Conservation (phyloP, 768 basidiomycete species). For the Piloderma croceum region DNA sequence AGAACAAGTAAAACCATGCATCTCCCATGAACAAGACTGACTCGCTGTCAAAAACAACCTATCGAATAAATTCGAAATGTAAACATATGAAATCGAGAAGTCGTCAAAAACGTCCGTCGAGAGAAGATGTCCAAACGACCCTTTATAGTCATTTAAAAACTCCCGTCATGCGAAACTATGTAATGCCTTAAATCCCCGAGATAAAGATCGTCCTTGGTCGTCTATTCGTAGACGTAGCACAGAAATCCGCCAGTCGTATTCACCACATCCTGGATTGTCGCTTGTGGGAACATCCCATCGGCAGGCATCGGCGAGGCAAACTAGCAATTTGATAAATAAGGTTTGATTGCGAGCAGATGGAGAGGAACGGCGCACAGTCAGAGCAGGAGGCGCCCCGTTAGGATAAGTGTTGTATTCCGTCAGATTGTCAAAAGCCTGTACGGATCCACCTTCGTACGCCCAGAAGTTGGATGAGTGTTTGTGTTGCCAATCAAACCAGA, state of each 20-base stretch:
- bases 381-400: constrained; percentile 5
- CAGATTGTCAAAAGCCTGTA: constrained; percentile 4
- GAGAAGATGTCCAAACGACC: too few relatives aligned
- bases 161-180: too few relatives aligned
- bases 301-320: constrained; percentile 22
- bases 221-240: constrained; percentile 33
- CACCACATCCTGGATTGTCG: constrained; percentile 23
- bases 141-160: too few relatives aligned
- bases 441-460: constrained; percentile 4
- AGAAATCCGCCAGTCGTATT: constrained; percentile 27
- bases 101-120: too few relatives aligned
- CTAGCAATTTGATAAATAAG: constrained; percentile 6
- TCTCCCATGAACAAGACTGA: too few relatives aligned
- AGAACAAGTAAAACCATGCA: too few relatives aligned
- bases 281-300: constrained; percentile 21
- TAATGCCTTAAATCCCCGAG: too few relatives aligned
- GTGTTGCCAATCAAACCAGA: constrained; percentile 8
- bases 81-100: constrained; percentile 10
- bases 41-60: too few relatives aligned
- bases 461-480: neutral
- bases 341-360: neutral
- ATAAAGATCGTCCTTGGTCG: too few relatives aligned
- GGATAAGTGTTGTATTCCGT: constrained; percentile 5
- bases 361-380: constrained; percentile 5
- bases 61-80: constrained; percentile 1